These are phyloP conservation scores for Nemania serpens DNA, from an alignment of 2,329 filamentous ascomycete genomes.

Conservation along the genomic window DNA sequence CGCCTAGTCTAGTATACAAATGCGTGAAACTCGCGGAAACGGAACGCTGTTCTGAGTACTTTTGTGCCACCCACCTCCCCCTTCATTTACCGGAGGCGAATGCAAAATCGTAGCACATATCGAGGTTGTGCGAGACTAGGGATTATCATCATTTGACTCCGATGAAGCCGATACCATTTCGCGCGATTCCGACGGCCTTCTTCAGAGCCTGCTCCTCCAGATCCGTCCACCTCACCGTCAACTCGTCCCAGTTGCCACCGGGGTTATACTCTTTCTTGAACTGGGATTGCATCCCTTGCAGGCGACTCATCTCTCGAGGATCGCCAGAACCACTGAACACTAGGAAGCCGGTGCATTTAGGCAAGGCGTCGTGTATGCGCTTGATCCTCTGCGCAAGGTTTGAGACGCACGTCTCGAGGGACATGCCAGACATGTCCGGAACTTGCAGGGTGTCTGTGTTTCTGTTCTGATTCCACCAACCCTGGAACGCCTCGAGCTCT, in stretches of 20 bases:
- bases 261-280: slow-evolving; percentile 69
- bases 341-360: slow-evolving; percentile 68
- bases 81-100: background rate
- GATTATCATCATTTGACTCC: slow-evolving; percentile 57
- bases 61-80: slow-evolving; percentile 3
- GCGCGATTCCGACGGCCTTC: slow-evolving; percentile 59
- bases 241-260: slow-evolving; percentile 67
- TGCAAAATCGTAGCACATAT: background rate
- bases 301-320: slow-evolving; percentile 66
- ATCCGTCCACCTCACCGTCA: slow-evolving; percentile 71
- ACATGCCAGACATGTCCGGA: slow-evolving; percentile 36
- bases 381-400: slow-evolving; percentile 55
- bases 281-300: slow-evolving; percentile 64
- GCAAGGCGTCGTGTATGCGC: slow-evolving; percentile 61
- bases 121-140: background rate
- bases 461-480: slow-evolving; percentile 69
- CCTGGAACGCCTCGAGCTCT: slow-evolving; percentile 66
- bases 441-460: slow-evolving; percentile 42
- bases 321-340: slow-evolving; percentile 70
- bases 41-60: background rate
- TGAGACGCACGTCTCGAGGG: slow-evolving; percentile 53
- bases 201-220: slow-evolving; percentile 66
- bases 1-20: slow-evolving; percentile 1
- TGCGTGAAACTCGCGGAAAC: slow-evolving; percentile 5
- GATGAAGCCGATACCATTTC: slow-evolving; percentile 68